Evolutionary conservation across 2,329 filamentous ascomycete species (phyloP).

Genomic region (Fusarium begoniae): DNA sequence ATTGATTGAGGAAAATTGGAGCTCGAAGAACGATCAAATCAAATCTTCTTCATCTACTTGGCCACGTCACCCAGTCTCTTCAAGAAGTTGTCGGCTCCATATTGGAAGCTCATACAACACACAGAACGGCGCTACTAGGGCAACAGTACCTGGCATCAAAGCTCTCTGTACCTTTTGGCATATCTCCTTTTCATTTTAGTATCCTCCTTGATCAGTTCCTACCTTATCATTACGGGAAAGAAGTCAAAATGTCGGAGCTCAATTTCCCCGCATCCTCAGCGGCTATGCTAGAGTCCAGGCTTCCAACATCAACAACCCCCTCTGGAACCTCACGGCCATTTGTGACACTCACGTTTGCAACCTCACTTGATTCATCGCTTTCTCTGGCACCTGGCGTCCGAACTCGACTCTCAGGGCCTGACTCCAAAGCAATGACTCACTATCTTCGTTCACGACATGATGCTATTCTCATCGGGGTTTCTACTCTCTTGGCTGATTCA

Average conservation of each 20-base stretch:
- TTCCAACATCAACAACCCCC: slow-evolving; percentile 38
- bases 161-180: not conserved
- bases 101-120: slow-evolving; percentile 3
- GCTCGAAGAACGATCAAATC: not conserved
- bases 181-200: not conserved
- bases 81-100: slow-evolving; percentile 27
- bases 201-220: not conserved
- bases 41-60: not conserved
- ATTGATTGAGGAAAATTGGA: not conserved
- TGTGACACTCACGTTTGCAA: slow-evolving; percentile 89
- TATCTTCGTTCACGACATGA: slow-evolving; percentile 84
- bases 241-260: slow-evolving; percentile 48
- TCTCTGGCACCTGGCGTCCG: slow-evolving; percentile 81
- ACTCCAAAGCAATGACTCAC: slow-evolving; percentile 93
- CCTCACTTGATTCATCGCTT: slow-evolving; percentile 85
- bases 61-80: not conserved
- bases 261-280: slow-evolving; percentile 46
- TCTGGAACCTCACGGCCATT: slow-evolving; percentile 50
- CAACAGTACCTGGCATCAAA: not conserved
- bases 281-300: slow-evolving; percentile 46
- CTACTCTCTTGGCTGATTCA: slow-evolving; percentile 85
- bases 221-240: not conserved
- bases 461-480: slow-evolving; percentile 85
- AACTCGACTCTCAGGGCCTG: slow-evolving; percentile 82
- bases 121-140: not conserved